These are phyloP conservation scores for Wickerhamiella slavikovae DNA, from an alignment of 805 yeast species.

Conservation along the genomic window DNA sequence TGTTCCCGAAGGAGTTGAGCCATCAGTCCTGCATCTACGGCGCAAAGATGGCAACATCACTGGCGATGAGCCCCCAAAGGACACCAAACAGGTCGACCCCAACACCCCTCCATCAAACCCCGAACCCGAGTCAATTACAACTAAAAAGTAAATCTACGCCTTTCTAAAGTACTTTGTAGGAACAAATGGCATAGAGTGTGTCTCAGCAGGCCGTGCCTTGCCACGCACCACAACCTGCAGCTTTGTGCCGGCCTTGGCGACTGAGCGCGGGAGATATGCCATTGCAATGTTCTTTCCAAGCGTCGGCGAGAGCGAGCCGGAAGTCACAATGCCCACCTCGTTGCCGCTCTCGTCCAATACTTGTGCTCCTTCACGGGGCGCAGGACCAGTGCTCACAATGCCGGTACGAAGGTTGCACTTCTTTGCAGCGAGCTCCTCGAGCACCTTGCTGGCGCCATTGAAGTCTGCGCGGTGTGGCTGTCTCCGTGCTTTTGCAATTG, in stretches of 20 bases:
- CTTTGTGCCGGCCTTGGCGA: conserved; percentile 52
- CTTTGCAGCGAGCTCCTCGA: conserved; percentile 52
- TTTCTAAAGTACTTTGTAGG: conserved; percentile 42
- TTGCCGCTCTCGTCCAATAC: conserved; percentile 36
- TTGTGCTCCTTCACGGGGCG: conserved; percentile 68
- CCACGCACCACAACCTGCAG: conserved; percentile 66
- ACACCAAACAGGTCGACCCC: neutral
- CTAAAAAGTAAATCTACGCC: neutral
- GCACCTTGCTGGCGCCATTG: conserved; percentile 57
- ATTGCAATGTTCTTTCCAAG: conserved; percentile 73
- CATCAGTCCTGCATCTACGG: conserved; percentile 21
- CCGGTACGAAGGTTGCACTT: conserved; percentile 52
- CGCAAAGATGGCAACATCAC: conserved; percentile 4
- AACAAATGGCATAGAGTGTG: conserved; percentile 76
- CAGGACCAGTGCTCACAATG: conserved; percentile 54
- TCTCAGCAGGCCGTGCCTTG: conserved; percentile 51
- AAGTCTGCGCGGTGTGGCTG: conserved; percentile 26
- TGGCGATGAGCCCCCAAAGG: conserved; percentile 2
- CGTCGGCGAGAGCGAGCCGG: conserved; percentile 49
- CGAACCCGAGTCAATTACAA: too few relatives aligned
- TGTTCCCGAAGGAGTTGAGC: conserved; percentile 27
- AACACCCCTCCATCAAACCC: neutral
- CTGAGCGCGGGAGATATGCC: conserved; percentile 59
- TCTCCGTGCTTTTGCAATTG: conserved; percentile 66
- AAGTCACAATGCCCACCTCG: conserved; percentile 38